Evolutionary conservation across 345 rosid genomes (phyloP).

Genomic region (Corchorus olitorius): DNA sequence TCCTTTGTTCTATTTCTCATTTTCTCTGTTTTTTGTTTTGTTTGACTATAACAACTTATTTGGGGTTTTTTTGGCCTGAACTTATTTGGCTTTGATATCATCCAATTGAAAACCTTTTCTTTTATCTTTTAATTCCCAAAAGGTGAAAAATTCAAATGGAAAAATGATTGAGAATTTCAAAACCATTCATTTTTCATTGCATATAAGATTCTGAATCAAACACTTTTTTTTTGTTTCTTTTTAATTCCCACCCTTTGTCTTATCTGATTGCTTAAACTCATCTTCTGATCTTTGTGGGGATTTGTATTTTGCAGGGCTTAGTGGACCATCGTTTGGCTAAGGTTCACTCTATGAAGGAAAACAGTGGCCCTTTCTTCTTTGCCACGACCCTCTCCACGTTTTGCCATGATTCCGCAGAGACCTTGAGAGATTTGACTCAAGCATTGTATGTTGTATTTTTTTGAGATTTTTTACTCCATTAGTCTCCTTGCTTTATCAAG

Average conservation of each 20-base stretch:
- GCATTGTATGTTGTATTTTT: slow-evolving; percentile 20
- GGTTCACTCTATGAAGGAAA: slow-evolving; percentile 17
- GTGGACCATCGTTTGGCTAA: slow-evolving; percentile 16
- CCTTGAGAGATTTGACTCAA: slow-evolving; percentile 17
- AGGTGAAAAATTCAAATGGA: too few species aligned
- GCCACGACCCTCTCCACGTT: slow-evolving; percentile 20
- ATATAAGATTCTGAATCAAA: too few species aligned
- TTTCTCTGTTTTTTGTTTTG: not conserved
- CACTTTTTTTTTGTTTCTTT: too few species aligned
- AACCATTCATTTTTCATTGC: too few species aligned
- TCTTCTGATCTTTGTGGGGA: not conserved
- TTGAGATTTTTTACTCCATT: not conserved
- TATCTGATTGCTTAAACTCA: too few species aligned
- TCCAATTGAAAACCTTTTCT: not conserved
- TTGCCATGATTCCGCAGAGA: slow-evolving; percentile 11
- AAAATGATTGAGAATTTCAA: too few species aligned
- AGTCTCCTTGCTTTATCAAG: too few species aligned
- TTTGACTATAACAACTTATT: not conserved
- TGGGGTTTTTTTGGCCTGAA: not conserved
- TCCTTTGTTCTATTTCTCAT: not conserved
- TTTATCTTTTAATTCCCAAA: too few species aligned
- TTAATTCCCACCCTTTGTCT: too few species aligned
- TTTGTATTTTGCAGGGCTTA: slow-evolving; percentile 22
- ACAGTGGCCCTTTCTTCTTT: slow-evolving; percentile 17
- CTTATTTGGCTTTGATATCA: not conserved